These are phyloP conservation scores for Scheffersomyces segobiensis DNA, from an alignment of 1,139 yeast genomes.

Conservation along the genomic window DNA sequence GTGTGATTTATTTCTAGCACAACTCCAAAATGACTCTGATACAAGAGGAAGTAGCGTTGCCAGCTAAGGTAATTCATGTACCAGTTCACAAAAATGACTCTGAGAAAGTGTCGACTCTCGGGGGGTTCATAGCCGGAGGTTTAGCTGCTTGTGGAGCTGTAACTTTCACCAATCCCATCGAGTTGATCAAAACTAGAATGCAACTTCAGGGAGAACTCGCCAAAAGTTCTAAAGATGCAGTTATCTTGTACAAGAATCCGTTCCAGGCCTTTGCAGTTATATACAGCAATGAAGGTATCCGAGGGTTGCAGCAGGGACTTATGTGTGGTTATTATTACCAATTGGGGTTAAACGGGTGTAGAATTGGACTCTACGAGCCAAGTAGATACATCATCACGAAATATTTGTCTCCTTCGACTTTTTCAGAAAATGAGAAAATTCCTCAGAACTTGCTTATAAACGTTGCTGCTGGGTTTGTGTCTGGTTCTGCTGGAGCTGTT, in stretches of 20 bases:
- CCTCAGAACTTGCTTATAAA: slow-evolving; percentile 65
- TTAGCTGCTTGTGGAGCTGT: slow-evolving; percentile 98
- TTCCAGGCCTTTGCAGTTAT: slow-evolving; percentile 81
- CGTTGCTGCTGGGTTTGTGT: slow-evolving; percentile 76
- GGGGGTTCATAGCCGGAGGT: slow-evolving; percentile 93
- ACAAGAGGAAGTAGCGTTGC: background rate
- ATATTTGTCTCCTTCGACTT: slow-evolving; percentile 50
- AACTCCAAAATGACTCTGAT: background rate
- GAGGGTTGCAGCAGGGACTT: slow-evolving; percentile 88
- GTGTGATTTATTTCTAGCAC: background rate
- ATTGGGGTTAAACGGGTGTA: slow-evolving; percentile 86
- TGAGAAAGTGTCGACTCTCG: slow-evolving; percentile 61
- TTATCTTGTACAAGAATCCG: slow-evolving; percentile 73
- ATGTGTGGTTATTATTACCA: slow-evolving; percentile 84
- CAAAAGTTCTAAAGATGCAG: slow-evolving; percentile 46
- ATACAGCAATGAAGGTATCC: slow-evolving; percentile 75
- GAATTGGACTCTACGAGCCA: slow-evolving; percentile 94
- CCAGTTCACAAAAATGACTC: slow-evolving; percentile 32
- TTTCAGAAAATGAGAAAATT: slow-evolving; percentile 44
- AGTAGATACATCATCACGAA: slow-evolving; percentile 61
- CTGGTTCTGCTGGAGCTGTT: slow-evolving; percentile 90
- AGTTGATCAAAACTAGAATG: slow-evolving; percentile 91
- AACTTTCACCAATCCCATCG: slow-evolving; percentile 94
- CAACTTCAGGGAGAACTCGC: slow-evolving; percentile 92
- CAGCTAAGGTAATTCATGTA: background rate